Base-by-base conservation (phyloP, 140 eudicot genomes). In the Senecio squalidus region DNA sequence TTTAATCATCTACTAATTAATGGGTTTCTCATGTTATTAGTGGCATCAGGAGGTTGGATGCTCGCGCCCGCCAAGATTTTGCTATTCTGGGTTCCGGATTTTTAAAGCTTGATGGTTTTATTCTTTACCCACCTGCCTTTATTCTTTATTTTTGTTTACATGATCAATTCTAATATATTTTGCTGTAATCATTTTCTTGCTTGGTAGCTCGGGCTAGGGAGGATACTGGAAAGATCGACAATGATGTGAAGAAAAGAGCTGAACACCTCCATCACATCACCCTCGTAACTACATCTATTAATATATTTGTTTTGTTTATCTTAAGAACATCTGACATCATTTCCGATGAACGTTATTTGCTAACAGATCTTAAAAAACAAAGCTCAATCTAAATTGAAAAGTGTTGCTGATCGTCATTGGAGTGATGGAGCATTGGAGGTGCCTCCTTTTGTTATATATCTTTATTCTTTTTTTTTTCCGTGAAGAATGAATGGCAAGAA, bases 371-470 rank as follows among this genome's bases (percentile, higher is more conserved):
- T 92, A 27, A 82, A 82, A 70, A 76, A 79, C 72, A 87, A 77
- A 77, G 98, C 98, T 71, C 76, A 87, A 70, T 84, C 95, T 16
- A 84, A 81, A 77, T 66, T 92, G 72, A 88, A 81, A 73, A 84
- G 67, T 6, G 98, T 79, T 52, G 98, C 98, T 63, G 93, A 84
- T 71, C 78, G 70, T 64, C 98, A 92, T 68, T 92, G 98, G 98
- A 92, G 96, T 82, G 93, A 92, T 82, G 98, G 98, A 58, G 98
- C 96, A 57, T 76, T 92, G 18, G 98, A 92, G 98, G 98, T 44
- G 75, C 27, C 45, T 64, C n/a, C 51, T 43, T 56, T 55, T 20
- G 41, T 55, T 41, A 28, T 11, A 46, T 60, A 24, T 7, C 31
- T 43, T 47, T 58, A 33, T 65, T 23, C 22, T 15, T 33, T 36